Base-by-base conservation (phyloP, 306 rosid genomes). In the Quercus alba region DNA sequence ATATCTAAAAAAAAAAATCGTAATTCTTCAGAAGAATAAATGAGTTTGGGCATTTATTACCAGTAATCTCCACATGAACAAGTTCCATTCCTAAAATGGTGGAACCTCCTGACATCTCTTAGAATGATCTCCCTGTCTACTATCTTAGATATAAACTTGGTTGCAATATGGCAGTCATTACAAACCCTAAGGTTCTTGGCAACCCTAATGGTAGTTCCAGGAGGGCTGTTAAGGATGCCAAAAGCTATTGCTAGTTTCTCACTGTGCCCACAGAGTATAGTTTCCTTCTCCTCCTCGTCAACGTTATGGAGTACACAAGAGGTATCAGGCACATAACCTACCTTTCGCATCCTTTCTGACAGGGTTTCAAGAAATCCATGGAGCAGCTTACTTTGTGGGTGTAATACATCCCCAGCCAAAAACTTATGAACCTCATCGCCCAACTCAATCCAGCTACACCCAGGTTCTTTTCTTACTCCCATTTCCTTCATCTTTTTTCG, bases 51-150 rank as follows among this genome's bases (percentile, higher is more conserved):
- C 66, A 28, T 9, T 2, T 61, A 62, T 82, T 52, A 94, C 98
- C 98, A 94, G 81, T 92, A 94, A 86, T 94, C 97, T 69, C 97
- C 90, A 83, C 98, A 94, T 35, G 98, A 94, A 86, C 97, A 94
- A 77, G 80, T 78, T 58, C 97, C 98, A 70, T 91, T 86, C 78
- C 69, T 90, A 83, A 94, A 94, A 90, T 91, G 97, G 86, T 94
- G 98, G 84, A 94, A 94, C 82, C 99, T 87, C 80, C 90, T 91
- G n/a, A 91, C 94, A 85, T 94, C 99, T 84, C 99, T 93, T 46
- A 94, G 78, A 79, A 94, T 85, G 75, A 94, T 94, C 81, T 90
- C 94, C 80, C 98, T 90, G 23, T 84, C 80, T 80, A 82, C 74
- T 21, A 93, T 85, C 86, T 90, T 93, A 18, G 99, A 94, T 82